These are phyloP conservation scores for Ajuga chamaepitys DNA, from an alignment of 257 asterid species.

Conservation along the genomic window DNA sequence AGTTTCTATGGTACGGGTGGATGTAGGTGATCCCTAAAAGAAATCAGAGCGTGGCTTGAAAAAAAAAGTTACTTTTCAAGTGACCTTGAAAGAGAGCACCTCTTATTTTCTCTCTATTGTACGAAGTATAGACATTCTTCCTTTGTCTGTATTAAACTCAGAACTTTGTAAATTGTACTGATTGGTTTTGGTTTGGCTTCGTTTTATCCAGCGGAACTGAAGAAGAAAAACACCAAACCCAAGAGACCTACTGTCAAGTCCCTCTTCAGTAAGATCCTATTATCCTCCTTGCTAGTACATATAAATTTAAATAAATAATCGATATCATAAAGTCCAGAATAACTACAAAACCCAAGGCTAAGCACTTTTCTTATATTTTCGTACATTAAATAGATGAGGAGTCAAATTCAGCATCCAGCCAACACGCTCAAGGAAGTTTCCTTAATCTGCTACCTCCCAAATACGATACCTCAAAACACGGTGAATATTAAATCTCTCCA, in stretches of 20 bases:
- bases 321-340: neutral
- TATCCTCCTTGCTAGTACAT: neutral
- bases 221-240: conserved; percentile 78
- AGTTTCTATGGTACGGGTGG: no score
- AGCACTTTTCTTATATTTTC: neutral
- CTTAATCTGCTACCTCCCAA: conserved; percentile 59
- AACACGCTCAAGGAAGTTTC: conserved; percentile 72
- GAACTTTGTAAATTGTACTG: conserved; percentile 3
- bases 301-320: neutral
- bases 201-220: conserved; percentile 63
- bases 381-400: conserved; percentile 49
- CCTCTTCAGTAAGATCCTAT: conserved; percentile 68
- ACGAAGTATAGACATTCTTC: neutral
- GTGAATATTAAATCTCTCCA: conserved; percentile 30
- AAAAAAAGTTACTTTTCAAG: no score
- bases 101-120: no score
- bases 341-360: neutral
- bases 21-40: no score
- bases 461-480: conserved; percentile 36
- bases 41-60: no score
- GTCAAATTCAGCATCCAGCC: conserved; percentile 47
- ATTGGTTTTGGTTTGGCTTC: conserved; percentile 9
- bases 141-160: neutral
- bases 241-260: conserved; percentile 92
- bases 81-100: no score